Conservation (phyloP, 2,329 filamentous ascomycete genomes). For the Fusarium sp. region DNA sequence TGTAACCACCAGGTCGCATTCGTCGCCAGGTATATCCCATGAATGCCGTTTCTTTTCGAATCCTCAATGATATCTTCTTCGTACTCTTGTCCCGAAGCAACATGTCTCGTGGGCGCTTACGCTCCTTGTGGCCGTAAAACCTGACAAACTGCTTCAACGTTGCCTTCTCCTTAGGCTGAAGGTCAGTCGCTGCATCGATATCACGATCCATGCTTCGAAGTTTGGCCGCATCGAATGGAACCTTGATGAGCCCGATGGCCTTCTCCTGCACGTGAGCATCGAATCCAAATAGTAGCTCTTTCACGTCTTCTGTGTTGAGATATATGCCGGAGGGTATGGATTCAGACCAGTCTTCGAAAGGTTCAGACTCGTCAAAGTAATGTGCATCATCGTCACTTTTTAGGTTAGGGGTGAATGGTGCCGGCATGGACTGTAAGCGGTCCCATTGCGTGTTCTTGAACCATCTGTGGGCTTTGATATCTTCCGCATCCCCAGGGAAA, state of each 20-base stretch:
- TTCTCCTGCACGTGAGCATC: slow-evolving; percentile 55
- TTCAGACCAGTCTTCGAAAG: slow-evolving; percentile 72
- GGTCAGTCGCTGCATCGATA: slow-evolving; percentile 54
- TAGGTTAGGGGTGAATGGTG: slow-evolving; percentile 84
- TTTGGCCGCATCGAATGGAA: slow-evolving; percentile 61
- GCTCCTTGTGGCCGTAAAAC: slow-evolving; percentile 70
- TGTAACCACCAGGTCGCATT: slow-evolving; percentile 51
- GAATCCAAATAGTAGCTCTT: slow-evolving; percentile 53
- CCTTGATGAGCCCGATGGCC: slow-evolving; percentile 58
- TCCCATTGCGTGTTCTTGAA: slow-evolving; percentile 85
- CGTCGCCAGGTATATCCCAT: slow-evolving; percentile 88
- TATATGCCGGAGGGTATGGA: slow-evolving; percentile 54
- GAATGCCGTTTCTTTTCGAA: slow-evolving; percentile 86
- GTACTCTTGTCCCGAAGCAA: slow-evolving; percentile 79
- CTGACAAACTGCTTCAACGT: slow-evolving; percentile 63
- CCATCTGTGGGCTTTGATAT: slow-evolving; percentile 90
- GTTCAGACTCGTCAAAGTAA: slow-evolving; percentile 88
- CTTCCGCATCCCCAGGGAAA: slow-evolving; percentile 83
- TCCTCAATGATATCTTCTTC: slow-evolving; percentile 75
- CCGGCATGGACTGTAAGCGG: slow-evolving; percentile 73
- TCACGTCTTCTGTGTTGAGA: slow-evolving; percentile 48
- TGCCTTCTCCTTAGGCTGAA: slow-evolving; percentile 53
- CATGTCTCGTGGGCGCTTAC: slow-evolving; percentile 85
- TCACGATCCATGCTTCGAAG: slow-evolving; percentile 62
- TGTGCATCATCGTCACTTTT: slow-evolving; percentile 77